Conservation (phyloP, 805 yeast genomes). For the Saturnispora gosingensis region DNA sequence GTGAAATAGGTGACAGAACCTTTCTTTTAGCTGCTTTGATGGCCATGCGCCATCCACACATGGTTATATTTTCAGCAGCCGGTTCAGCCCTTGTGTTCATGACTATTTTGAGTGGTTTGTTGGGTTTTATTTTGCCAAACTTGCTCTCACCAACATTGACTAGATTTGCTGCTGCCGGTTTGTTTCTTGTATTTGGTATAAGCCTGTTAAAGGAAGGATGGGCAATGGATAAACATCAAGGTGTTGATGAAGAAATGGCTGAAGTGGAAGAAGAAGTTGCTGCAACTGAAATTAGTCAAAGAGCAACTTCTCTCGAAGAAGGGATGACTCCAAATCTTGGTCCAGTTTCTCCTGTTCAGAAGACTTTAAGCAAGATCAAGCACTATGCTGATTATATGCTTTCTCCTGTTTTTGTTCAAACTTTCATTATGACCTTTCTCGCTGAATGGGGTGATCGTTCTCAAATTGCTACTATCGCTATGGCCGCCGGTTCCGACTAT, state of each 20-base stretch:
- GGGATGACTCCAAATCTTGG: slow-evolving; percentile 21
- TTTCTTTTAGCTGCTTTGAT: slow-evolving; percentile 92
- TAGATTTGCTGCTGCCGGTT: slow-evolving; percentile 67
- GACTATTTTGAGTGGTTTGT: slow-evolving; percentile 85
- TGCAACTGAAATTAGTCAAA: slow-evolving; percentile 43
- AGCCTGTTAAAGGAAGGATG: slow-evolving; percentile 73
- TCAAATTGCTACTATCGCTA: slow-evolving; percentile 94
- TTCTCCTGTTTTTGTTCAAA: slow-evolving; percentile 90
- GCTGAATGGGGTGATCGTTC: slow-evolving; percentile 99
- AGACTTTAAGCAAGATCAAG: slow-evolving; percentile 30
- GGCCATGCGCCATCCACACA: slow-evolving; percentile 90
- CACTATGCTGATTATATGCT: slow-evolving; percentile 55
- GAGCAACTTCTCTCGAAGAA: slow-evolving; percentile 49
- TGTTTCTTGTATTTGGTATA: slow-evolving; percentile 77
- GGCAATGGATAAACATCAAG: slow-evolving; percentile 68
- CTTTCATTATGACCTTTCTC: slow-evolving; percentile 87
- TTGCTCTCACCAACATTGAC: slow-evolving; percentile 74
- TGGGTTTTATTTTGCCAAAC: slow-evolving; percentile 86
- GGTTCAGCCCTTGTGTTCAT: slow-evolving; percentile 76
- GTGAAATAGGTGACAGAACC: slow-evolving; percentile 96
- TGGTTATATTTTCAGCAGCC: slow-evolving; percentile 82
- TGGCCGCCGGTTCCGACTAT: slow-evolving; percentile 95
- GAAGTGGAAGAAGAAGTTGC: slow-evolving; percentile 95
- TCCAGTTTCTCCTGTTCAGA: not conserved
- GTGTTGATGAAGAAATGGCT: slow-evolving; percentile 91